phyloP scores from a whole-genome alignment of 2,329 filamentous ascomycete species.

The Cadophora malorum region DNA sequence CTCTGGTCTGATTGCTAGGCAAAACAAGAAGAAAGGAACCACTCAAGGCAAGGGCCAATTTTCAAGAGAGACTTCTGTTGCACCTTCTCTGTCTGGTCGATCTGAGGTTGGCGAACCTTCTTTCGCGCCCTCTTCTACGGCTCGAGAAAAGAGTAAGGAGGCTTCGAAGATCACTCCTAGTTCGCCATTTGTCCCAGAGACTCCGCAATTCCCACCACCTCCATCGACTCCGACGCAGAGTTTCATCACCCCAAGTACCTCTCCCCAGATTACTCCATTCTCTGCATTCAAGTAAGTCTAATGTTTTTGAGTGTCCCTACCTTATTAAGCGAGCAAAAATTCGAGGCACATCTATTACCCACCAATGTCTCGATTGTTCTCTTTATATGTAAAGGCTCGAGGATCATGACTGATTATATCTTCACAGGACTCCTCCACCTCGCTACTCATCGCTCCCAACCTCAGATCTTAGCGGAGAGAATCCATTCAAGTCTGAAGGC shows the following conservation, averaged over 20 bases:
- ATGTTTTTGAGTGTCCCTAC: neutral
- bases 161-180: neutral
- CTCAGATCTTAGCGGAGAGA: neutral
- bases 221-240: neutral
- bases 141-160: neutral
- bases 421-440: conserved; percentile 4
- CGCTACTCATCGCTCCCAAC: neutral
- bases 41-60: neutral
- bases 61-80: conserved; percentile 1
- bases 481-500: neutral
- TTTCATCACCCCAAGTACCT: neutral
- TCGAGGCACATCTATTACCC: neutral
- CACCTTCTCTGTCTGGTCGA: conserved; percentile 2
- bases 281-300: neutral
- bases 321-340: neutral
- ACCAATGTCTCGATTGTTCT: neutral
- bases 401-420: neutral
- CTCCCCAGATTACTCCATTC: conserved; percentile 7
- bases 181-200: conserved; percentile 10
- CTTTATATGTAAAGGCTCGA: too few relatives aligned
- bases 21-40: conserved; percentile 10
- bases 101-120: neutral
- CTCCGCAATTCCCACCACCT: neutral
- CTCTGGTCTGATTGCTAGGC: conserved; percentile 2
- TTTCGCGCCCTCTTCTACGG: neutral